Percentiles rank a stretch among this genome's conserved stretches.
phyloP scores from a whole-genome alignment of 441 rosid species.

The Brassica hybrid region DNA sequence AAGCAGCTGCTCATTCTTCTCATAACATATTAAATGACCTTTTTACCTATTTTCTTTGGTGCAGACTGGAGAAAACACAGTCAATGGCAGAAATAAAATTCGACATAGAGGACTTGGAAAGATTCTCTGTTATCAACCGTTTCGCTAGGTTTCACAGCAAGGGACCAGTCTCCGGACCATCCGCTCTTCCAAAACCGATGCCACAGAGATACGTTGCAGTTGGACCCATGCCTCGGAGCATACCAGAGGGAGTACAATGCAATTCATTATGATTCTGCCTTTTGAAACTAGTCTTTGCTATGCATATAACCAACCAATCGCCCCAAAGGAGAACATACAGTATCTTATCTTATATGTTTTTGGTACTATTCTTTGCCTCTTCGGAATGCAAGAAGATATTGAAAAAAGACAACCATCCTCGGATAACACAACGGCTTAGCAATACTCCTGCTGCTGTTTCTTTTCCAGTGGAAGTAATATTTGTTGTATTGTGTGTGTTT shows the following conservation, averaged over 20 bases:
- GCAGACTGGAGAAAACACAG: constrained; percentile 57
- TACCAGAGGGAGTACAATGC: constrained; percentile 63
- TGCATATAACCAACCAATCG: constrained; percentile 10
- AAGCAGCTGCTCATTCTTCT: constrained; percentile 7
- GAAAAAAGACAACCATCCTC: constrained; percentile 22
- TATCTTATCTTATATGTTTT: constrained; percentile 20
- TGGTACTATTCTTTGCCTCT: constrained; percentile 32
- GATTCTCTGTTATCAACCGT: constrained; percentile 61
- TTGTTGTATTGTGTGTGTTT: constrained; percentile 16
- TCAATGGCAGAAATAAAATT: constrained; percentile 53
- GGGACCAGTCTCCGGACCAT: constrained; percentile 44
- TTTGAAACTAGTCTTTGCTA: constrained; percentile 20
- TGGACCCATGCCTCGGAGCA: constrained; percentile 52
- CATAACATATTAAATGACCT: not conserved
- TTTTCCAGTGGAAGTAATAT: constrained; percentile 32
- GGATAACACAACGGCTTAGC: constrained; percentile 27
- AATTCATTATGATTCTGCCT: constrained; percentile 54
- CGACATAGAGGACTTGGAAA: constrained; percentile 65
- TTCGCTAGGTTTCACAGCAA: constrained; percentile 69
- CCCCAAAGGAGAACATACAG: constrained; percentile 13
- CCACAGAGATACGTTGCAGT: constrained; percentile 60
- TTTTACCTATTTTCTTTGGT: constrained; percentile 13
- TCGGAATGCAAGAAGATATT: constrained; percentile 14
- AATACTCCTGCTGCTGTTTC: constrained; percentile 17
- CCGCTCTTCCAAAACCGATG: constrained; percentile 41